Evolutionary conservation across 805 yeast genomes (phyloP), one percentile per base, ranked within the genome.

Genomic region (Pichia nanzhaoensis): DNA sequence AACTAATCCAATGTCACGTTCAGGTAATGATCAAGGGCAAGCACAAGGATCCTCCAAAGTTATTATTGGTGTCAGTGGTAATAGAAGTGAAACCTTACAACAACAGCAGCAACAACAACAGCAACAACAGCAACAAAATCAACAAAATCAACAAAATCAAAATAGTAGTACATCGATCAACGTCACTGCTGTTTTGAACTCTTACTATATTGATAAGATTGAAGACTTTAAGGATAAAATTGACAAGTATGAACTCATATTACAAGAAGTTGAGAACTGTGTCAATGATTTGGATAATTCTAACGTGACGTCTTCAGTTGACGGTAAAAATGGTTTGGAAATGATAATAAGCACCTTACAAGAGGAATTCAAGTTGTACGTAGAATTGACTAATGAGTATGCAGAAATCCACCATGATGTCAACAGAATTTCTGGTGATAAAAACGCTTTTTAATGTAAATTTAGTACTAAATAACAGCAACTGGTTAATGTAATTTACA

Each of bases 351-450:
- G 74, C 40, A 80, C 86, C 0, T 71, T 84, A 21, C 76, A 77
- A 45, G 80, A 78, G 53, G 91, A 84, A 61, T 84, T 81, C 58
- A 69, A 69, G 37, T 65, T 84, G 43, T 84, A 82, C 61, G 80
- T 83, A 79, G 90, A 83, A 59, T 69, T 82, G 37, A 82, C 90
- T 40, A 85, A 83, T 59, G 74, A 77, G 34, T 73, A 82, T 58
- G 90, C 91, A 2, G 85, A 80, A 52, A 61, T 82, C 34, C 91
- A 84, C 61, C 79, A 75, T 52, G 67, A 66, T 41, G 73, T 73
- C 4, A 72, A 66, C 27, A 54, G 55, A 24, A 17, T 63, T 4
- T 49, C 50, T 18, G 61, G 51, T 27, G 49, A 50, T 16, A 20
- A 37, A n/a, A 47, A 48, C 18, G 42, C 41, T 27, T 56, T 55